Percentiles rank a stretch among this genome's conserved stretches.
phyloP scores from a whole-genome alignment of 176 grass and related monocot species.

The Phragmites australis region DNA sequence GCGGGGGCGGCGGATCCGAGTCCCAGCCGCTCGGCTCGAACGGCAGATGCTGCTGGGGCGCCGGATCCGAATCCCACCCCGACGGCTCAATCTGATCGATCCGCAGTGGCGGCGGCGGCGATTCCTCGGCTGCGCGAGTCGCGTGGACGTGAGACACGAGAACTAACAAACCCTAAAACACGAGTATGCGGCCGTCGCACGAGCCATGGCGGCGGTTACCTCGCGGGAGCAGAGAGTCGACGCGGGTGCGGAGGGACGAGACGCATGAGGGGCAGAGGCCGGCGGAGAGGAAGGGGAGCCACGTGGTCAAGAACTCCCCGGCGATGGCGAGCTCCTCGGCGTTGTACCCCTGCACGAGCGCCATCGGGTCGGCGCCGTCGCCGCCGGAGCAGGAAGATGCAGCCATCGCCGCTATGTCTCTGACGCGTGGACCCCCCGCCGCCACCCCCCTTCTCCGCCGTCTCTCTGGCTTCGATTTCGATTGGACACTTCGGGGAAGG shows the following conservation, averaged over 20 bases:
- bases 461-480: background rate
- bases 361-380: slow-evolving; percentile 54
- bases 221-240: slow-evolving; percentile 66
- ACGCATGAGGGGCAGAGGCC: slow-evolving; percentile 72
- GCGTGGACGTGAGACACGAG: slow-evolving; percentile 10
- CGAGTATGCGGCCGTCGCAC: background rate
- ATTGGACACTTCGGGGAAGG: background rate
- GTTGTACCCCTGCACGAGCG: slow-evolving; percentile 60
- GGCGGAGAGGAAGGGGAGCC: slow-evolving; percentile 83
- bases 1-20: slow-evolving; percentile 37
- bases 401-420: slow-evolving; percentile 20
- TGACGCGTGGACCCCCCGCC: slow-evolving; percentile 27
- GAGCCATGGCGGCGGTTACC: slow-evolving; percentile 29
- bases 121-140: slow-evolving; percentile 37
- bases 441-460: background rate
- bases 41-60: slow-evolving; percentile 28
- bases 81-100: slow-evolving; percentile 48
- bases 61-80: slow-evolving; percentile 46
- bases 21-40: slow-evolving; percentile 58
- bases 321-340: slow-evolving; percentile 77
- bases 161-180: slow-evolving; percentile 11
- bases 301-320: slow-evolving; percentile 79
- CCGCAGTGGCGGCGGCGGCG: background rate
- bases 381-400: background rate
- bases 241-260: slow-evolving; percentile 53